A percentile compares a stretch with the other conserved stretches of the same genome.
These are phyloP conservation scores for Alectoria sarmentosa DNA, from an alignment of 495 filamentous ascomycete species.

Conservation along the genomic window DNA sequence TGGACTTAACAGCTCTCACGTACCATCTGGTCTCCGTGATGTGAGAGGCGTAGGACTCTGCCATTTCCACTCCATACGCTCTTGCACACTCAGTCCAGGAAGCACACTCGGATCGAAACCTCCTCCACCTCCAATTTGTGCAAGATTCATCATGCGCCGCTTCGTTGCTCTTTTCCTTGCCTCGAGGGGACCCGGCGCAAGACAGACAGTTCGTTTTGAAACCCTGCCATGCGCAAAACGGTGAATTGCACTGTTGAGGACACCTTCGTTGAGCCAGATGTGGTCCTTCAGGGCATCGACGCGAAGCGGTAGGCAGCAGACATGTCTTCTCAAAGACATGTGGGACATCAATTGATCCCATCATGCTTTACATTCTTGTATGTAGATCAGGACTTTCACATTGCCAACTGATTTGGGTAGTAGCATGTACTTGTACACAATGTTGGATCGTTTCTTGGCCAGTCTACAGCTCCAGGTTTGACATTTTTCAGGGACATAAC, in stretches of 20 bases:
- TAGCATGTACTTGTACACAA: too few species aligned
- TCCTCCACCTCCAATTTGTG: conserved; percentile 29
- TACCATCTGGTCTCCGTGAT: conserved; percentile 1
- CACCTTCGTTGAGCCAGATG: conserved; percentile 50
- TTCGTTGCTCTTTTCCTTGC: conserved; percentile 47
- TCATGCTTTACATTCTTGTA: not conserved
- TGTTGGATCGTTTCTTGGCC: too few species aligned
- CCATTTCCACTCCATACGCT: conserved; percentile 23
- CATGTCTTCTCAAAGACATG: conserved; percentile 22
- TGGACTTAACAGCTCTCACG: not conserved
- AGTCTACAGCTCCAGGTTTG: not conserved
- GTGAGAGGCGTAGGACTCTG: conserved; percentile 2
- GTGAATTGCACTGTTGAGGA: conserved; percentile 43
- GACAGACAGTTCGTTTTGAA: conserved; percentile 44
- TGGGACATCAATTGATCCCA: conserved; percentile 9
- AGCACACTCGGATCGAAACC: conserved; percentile 28
- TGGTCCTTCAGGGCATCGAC: conserved; percentile 28
- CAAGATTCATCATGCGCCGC: conserved; percentile 43
- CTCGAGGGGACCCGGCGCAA: conserved; percentile 53
- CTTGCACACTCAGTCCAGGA: conserved; percentile 21
- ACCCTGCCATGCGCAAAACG: conserved; percentile 39
- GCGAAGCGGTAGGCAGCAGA: conserved; percentile 13
- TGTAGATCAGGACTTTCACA: not conserved
- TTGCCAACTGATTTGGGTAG: too few species aligned
- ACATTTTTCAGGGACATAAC: not conserved